A percentile compares a stretch with the other conserved stretches of the same genome.
Evolutionary conservation across 441 rosid species (phyloP).

Genomic region (Euphorbia corollata): DNA sequence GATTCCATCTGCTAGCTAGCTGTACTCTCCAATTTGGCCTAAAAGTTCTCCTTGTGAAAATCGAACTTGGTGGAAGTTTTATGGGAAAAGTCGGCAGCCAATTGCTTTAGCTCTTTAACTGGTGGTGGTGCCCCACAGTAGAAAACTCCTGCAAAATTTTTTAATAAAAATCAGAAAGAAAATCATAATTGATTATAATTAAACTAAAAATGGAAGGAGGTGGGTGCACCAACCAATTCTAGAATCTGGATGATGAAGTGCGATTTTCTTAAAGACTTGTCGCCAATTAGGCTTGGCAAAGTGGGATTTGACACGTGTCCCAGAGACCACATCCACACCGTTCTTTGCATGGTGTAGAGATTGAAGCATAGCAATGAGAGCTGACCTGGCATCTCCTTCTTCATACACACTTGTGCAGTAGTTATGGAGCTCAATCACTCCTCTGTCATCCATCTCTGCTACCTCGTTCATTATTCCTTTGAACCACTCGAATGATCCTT

Average conservation of each 20-base stretch:
- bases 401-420: slow-evolving; percentile 93
- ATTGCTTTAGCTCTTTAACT: slow-evolving; percentile 49
- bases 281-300: slow-evolving; percentile 89
- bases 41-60: slow-evolving; percentile 64
- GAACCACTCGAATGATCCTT: slow-evolving; percentile 95
- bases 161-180: neutral
- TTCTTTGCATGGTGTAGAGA: slow-evolving; percentile 78
- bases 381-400: slow-evolving; percentile 88
- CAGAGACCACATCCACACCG: slow-evolving; percentile 83
- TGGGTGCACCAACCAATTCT: slow-evolving; percentile 48
- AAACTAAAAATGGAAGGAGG: neutral
- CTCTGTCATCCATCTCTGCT: slow-evolving; percentile 62
- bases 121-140: slow-evolving; percentile 79
- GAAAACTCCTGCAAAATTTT: slow-evolving; percentile 64
- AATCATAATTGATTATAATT: neutral
- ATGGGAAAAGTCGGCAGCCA: slow-evolving; percentile 72
- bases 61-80: slow-evolving; percentile 83
- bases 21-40: neutral
- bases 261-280: slow-evolving; percentile 66
- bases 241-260: slow-evolving; percentile 43
- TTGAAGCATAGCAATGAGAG: slow-evolving; percentile 81
- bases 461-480: slow-evolving; percentile 90
- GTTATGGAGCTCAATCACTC: slow-evolving; percentile 70
- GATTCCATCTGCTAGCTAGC: neutral
- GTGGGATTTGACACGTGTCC: slow-evolving; percentile 81